Conservation (phyloP, 208 protist species). For the Leishmania aethiopica region DNA sequence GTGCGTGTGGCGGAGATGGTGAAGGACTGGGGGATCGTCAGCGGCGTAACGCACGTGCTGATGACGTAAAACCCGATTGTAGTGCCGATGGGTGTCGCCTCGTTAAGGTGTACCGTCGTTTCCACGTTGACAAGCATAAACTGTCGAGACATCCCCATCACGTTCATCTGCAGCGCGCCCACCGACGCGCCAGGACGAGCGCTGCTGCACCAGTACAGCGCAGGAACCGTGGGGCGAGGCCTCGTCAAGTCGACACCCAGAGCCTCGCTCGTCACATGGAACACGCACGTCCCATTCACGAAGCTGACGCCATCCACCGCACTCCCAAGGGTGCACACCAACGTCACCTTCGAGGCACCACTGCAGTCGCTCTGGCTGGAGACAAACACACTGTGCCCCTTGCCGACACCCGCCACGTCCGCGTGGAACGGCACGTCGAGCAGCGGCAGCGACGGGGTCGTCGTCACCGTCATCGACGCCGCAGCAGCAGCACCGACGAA, state of each 20-base stretch:
- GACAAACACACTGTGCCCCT: neutral
- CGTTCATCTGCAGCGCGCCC: slow-evolving; percentile 3
- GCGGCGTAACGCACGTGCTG: neutral
- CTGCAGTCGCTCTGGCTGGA: neutral
- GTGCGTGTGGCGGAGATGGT: neutral
- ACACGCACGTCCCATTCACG: neutral
- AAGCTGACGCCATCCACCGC: neutral
- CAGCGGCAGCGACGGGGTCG: slow-evolving; percentile 9
- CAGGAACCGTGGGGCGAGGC: neutral
- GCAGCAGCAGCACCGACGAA: neutral
- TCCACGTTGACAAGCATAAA: neutral
- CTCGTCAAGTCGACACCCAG: neutral
- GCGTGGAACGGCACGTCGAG: slow-evolving; percentile 15
- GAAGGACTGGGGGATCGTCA: neutral
- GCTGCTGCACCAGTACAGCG: slow-evolving; percentile 6
- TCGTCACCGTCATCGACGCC: neutral
- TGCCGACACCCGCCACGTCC: neutral
- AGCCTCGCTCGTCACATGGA: slow-evolving; percentile 1
- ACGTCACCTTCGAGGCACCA: neutral
- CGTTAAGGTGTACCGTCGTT: neutral
- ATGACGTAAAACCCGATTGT: neutral
- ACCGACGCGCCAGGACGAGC: neutral
- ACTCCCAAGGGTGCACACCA: neutral
- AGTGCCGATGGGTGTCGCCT: neutral
- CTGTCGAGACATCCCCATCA: neutral